These are phyloP conservation scores for Aureobasidium sp. DNA, from an alignment of 2,329 filamentous ascomycete genomes.

Conservation along the genomic window DNA sequence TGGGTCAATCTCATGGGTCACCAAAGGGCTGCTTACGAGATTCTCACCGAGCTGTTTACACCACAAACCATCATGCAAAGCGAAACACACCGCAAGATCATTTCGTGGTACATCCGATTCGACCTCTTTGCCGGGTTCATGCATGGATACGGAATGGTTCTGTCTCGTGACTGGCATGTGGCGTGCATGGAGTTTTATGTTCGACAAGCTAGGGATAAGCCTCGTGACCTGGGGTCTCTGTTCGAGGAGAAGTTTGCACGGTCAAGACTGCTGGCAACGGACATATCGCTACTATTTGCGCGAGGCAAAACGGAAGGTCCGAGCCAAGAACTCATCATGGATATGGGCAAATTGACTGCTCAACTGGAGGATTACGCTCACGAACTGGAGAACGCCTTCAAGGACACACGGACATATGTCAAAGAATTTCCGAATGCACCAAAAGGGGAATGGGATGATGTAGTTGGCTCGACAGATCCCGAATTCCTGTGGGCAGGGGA, in stretches of 20 bases:
- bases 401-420: conserved; percentile 54
- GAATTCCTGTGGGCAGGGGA: conserved; percentile 62
- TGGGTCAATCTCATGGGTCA: conserved; percentile 92
- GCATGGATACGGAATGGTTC: conserved; percentile 64
- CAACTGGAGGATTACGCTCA: conserved; percentile 46
- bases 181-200: conserved; percentile 55
- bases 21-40: conserved; percentile 78
- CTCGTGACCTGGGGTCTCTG: conserved; percentile 55
- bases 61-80: conserved; percentile 66
- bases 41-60: conserved; percentile 69
- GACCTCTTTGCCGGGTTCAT: conserved; percentile 79
- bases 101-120: conserved; percentile 86
- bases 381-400: conserved; percentile 53
- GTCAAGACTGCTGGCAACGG: conserved; percentile 65
- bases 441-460: conserved; percentile 49
- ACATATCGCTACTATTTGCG: conserved; percentile 72
- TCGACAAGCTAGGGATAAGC: conserved; percentile 49
- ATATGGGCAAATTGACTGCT: conserved; percentile 39
- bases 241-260: conserved; percentile 54
- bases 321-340: conserved; percentile 38
- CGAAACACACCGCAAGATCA: conserved; percentile 60
- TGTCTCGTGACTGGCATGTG: conserved; percentile 72
- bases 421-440: conserved; percentile 51
- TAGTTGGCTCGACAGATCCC: conserved; percentile 65
- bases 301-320: conserved; percentile 52